Evolutionary conservation across 179 eudicot species (phyloP), one percentile per base, ranked within the genome.

Genomic region (Beta corolliflora): DNA sequence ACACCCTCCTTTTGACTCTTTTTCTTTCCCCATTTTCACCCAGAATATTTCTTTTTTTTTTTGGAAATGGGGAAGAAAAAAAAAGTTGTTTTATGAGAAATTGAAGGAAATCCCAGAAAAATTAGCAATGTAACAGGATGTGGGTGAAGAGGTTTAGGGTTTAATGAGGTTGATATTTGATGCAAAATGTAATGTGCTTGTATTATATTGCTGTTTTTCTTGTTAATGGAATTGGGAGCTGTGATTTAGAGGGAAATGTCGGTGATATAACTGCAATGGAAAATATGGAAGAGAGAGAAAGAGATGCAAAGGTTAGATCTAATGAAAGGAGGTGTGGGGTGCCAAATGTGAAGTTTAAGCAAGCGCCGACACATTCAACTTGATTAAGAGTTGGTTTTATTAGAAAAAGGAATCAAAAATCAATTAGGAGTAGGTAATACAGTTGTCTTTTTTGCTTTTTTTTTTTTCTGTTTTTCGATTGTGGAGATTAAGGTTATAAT

Each of bases 1-100:
- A 36, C 88, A 86, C 13, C 90, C 90, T 52, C 29, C 29, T 53
- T 85, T 77, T 29, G 90, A 81, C 46, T 52, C 53, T 60, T 86
- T 82, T 54, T 81, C 86, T n/a, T 72, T 82, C 77, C 73, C 79
- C 86, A 85, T 84, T 78, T 84, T 68, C 1, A 14, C 23, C 60
- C 53, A 13, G 41, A 9, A 11, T 31, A 54, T 53, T 12, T 18
- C 1, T 25, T 25, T 25, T 71, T 21, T 29, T 60, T n/a, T 36
- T 3, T 36, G 41, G 41, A 44, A 52, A 63, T 36, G 69, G 76
- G 55, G 71, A 69, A 73, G 55, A 25, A 25, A 59, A 25, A n/a
- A 67, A 36, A 2, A 31, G 36, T 31, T 36, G 1, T 1, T 36
- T 36, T 36, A 36, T 50, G 68, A 75, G 69, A 68, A 71, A 25